Evolutionary conservation across 192 early-diverging fungal species (phyloP), one percentile per base, ranked within the genome.

Genomic region (Podila minutissima): DNA sequence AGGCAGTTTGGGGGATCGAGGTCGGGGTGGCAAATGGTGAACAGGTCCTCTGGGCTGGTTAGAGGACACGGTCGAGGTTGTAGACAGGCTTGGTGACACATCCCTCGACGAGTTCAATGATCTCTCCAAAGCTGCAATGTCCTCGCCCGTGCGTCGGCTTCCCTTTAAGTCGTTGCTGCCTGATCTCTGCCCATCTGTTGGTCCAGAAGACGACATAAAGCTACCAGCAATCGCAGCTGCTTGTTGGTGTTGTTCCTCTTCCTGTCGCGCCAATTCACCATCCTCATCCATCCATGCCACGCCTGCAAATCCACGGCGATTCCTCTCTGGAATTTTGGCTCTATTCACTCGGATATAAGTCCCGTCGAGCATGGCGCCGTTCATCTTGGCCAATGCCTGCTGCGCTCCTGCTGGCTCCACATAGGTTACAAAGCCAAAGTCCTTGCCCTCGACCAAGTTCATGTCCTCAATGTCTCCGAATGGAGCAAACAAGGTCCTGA

Each of bases 271-370:
- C 33, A 81, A 41, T 35, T 81, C 71, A 22, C 72, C 76, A 82
- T 83, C 86, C 62, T 87, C 86, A 46, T 87, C 86, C 81, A 77
- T 83, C 86, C 86, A 87, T 29, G 86, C 84, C 48, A 87, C 79
- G 20, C 85, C 85, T 62, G 84, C 86, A 73, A 87, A 87, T 17
- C 86, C 86, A 62, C 83, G 84, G 7, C 84, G 83, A 59, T 87
- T 87, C 37, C 86, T 63, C 67, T 87, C 86, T 22, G 86, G 86
- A 64, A 87, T 87, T 59, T 87, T 87, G 32, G 86, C 86, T 12
- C 86, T 83, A 37, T 87, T 87, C 63, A 87, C 86, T 67, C 62
- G 33, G 31, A 72, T 62, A 41, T 33, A 64, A 17, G 57, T 60
- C 6, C 76, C 77, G 9, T 85, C 86, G n/a, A 87, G 11, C 22